These are phyloP conservation scores for Picea abies DNA, from an alignment of 83 land plant species.

Conservation along the genomic window DNA sequence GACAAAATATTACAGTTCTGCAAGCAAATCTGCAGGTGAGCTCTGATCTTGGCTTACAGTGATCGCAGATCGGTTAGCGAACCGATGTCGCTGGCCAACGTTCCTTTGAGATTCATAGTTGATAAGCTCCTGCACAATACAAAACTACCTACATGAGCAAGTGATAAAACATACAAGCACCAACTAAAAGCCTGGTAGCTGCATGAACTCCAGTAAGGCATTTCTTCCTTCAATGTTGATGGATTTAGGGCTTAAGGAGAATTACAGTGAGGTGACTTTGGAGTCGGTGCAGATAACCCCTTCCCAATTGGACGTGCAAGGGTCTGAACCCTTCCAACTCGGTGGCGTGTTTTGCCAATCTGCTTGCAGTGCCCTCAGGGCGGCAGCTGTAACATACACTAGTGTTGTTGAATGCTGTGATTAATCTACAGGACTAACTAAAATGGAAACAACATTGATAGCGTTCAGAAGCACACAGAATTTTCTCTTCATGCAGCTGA, in stretches of 20 bases:
- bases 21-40: neutral
- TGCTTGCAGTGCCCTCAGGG: slow-evolving; percentile 39
- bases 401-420: neutral
- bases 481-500: too few species aligned
- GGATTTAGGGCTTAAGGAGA: neutral
- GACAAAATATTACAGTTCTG: neutral
- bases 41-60: slow-evolving; percentile 38
- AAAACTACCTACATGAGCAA: neutral
- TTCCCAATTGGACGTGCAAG: neutral
- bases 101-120: slow-evolving; percentile 55
- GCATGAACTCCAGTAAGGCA: neutral
- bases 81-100: slow-evolving; percentile 49
- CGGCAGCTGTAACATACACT: slow-evolving; percentile 22
- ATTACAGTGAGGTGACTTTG: neutral
- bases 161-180: slow-evolving; percentile 2
- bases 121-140: slow-evolving; percentile 40
- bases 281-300: slow-evolving; percentile 4
- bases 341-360: slow-evolving; percentile 52
- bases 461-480: too few species aligned
- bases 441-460: too few species aligned
- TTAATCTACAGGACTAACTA: too few species aligned
- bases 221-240: neutral
- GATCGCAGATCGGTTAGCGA: slow-evolving; percentile 41
- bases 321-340: slow-evolving; percentile 40
- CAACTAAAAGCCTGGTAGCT: neutral